phyloP scores from a whole-genome alignment of 495 filamentous ascomycete species.

The Penicillium parvum region DNA sequence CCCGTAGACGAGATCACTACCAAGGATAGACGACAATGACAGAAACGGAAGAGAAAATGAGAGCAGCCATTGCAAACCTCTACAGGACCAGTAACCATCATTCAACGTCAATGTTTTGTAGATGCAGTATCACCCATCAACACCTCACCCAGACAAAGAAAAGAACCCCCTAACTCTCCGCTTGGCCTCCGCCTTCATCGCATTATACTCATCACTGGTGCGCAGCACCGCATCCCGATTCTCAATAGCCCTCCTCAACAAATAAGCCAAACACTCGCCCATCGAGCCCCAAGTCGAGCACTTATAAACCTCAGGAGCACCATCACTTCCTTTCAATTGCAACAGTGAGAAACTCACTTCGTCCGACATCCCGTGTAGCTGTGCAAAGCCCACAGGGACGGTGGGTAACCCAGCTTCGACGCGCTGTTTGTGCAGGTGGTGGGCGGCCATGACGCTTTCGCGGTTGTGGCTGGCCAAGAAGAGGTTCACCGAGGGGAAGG shows the following conservation, averaged over 20 bases:
- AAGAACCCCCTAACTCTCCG: constrained; percentile 43
- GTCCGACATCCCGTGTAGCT: constrained; percentile 92
- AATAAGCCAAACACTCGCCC: constrained; percentile 82
- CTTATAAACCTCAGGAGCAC: constrained; percentile 65
- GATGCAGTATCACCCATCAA: too few relatives aligned
- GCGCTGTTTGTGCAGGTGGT: constrained; percentile 31
- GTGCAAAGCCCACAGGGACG: constrained; percentile 43
- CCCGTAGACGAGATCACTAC: constrained; percentile 6
- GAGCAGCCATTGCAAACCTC: too few relatives aligned
- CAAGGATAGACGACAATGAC: too few relatives aligned
- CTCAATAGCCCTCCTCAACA: constrained; percentile 80
- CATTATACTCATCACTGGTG: constrained; percentile 62
- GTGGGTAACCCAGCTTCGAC: constrained; percentile 26
- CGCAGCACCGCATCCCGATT: constrained; percentile 80
- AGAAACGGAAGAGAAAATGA: not conserved
- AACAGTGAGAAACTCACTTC: constrained; percentile 78
- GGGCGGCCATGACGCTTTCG: constrained; percentile 30
- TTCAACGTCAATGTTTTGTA: too few relatives aligned
- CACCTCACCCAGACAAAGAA: too few relatives aligned
- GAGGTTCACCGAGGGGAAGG: constrained; percentile 33
- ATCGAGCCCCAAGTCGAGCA: constrained; percentile 84
- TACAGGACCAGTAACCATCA: not conserved
- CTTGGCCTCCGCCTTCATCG: constrained; percentile 62
- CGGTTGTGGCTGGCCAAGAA: constrained; percentile 44
- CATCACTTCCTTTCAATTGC: constrained; percentile 34